Percentiles rank a stretch among this genome's conserved stretches.
Evolutionary conservation across 352 stramenopile species (phyloP).

Genomic region (Peronospora farinosa): DNA sequence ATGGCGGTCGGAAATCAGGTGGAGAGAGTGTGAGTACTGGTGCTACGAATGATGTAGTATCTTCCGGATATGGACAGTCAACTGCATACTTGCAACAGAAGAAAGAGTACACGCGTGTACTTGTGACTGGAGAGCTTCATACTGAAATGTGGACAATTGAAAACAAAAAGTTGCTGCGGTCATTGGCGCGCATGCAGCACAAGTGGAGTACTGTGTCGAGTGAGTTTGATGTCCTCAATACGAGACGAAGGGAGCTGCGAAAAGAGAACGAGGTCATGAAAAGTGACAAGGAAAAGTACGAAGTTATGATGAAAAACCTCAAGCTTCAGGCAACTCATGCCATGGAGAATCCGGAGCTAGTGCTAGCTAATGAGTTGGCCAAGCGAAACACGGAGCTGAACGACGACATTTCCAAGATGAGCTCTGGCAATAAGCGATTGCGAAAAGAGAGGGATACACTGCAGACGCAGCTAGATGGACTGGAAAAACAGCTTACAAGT

Average conservation of each 20-base stretch:
- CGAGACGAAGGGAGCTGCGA: conserved; percentile 47
- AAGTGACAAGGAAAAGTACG: conserved; percentile 66
- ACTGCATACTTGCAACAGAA: conserved; percentile 77
- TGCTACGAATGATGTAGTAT: conserved; percentile 5
- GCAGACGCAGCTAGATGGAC: conserved; percentile 57
- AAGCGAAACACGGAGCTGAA: conserved; percentile 69
- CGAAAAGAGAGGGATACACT: conserved; percentile 70
- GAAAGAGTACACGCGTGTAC: conserved; percentile 68
- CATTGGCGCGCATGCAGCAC: conserved; percentile 41
- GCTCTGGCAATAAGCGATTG: conserved; percentile 73
- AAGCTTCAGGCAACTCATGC: conserved; percentile 63
- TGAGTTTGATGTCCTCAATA: conserved; percentile 65
- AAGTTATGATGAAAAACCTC: conserved; percentile 77
- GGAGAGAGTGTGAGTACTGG: conserved; percentile 14
- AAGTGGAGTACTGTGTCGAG: conserved; percentile 71
- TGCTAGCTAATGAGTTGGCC: conserved; percentile 66
- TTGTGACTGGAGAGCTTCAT: conserved; percentile 76
- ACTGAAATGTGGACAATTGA: conserved; percentile 84
- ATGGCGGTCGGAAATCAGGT: conserved; percentile 45
- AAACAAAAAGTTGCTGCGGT: conserved; percentile 71
- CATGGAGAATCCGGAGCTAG: conserved; percentile 76
- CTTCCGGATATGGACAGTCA: conserved; percentile 29
- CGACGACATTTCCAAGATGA: conserved; percentile 83
- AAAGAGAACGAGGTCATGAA: conserved; percentile 71
- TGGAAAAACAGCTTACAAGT: conserved; percentile 63